Conservation (phyloP, 2,329 filamentous ascomycete genomes). For the Apiospora phragmitis region DNA sequence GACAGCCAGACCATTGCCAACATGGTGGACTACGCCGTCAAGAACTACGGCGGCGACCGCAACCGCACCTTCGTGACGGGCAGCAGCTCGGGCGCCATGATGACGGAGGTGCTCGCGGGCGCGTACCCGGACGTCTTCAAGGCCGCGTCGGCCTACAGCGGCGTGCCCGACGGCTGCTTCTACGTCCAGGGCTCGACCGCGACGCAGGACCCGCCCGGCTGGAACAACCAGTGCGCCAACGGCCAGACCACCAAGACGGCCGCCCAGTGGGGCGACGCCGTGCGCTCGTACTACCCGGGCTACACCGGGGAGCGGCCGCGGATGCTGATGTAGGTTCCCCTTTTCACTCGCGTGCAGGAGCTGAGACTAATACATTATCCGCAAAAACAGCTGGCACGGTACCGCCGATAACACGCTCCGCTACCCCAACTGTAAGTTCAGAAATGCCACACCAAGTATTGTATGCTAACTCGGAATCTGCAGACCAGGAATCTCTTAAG, state of each 20-base stretch:
- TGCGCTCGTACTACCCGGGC: constrained; percentile 37
- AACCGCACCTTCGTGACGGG: constrained; percentile 54
- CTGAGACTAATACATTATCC: not conserved
- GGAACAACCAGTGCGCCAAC: constrained; percentile 51
- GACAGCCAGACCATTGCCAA: constrained; percentile 56
- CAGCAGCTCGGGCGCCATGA: constrained; percentile 45
- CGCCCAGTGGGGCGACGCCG: constrained; percentile 48
- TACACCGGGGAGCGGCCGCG: constrained; percentile 29
- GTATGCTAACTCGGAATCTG: not conserved
- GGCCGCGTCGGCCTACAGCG: constrained; percentile 44
- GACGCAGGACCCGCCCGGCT: constrained; percentile 31
- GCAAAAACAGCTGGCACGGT: constrained; percentile 25
- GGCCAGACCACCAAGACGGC: constrained; percentile 43
- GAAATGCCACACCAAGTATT: not conserved
- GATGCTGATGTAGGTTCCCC: constrained; percentile 21
- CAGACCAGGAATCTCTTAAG: constrained; percentile 29
- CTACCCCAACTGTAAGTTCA: constrained; percentile 19
- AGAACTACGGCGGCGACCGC: constrained; percentile 51
- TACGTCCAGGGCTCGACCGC: constrained; percentile 37
- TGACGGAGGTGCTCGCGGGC: constrained; percentile 47
- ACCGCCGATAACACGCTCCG: constrained; percentile 26
- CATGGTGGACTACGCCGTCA: constrained; percentile 56
- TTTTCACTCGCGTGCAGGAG: not conserved
- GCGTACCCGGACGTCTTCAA: constrained; percentile 47
- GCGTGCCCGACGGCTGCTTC: constrained; percentile 45